These are phyloP conservation scores for Linum usitatissimum DNA, from an alignment of 345 rosid genomes.

Conservation along the genomic window DNA sequence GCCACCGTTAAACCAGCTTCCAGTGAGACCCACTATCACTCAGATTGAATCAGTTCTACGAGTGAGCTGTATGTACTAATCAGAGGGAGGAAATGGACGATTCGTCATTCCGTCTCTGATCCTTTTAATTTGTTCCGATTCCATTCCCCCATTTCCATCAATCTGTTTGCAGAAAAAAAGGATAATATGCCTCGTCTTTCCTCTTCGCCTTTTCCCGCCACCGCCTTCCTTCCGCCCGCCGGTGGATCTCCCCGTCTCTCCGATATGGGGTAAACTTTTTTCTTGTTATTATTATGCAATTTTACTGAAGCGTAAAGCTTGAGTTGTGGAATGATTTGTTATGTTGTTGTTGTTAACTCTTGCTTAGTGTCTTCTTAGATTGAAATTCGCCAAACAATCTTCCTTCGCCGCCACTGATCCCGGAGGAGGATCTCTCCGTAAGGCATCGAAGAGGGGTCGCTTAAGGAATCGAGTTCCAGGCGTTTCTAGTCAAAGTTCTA, in stretches of 20 bases:
- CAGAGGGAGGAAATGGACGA: no score
- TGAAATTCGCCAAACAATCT: slow-evolving; percentile 34
- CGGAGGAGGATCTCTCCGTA: slow-evolving; percentile 16
- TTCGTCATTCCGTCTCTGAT: no score
- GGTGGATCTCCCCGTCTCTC: slow-evolving; percentile 13
- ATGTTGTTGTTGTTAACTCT: neutral
- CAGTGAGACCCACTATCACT: no score
- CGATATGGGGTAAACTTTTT: slow-evolving; percentile 16
- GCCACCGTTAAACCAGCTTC: no score
- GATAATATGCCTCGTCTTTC: slow-evolving; percentile 1
- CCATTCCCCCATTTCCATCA: no score
- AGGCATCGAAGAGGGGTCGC: slow-evolving; percentile 50
- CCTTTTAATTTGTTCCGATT: no score
- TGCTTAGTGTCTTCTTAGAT: slow-evolving; percentile 23
- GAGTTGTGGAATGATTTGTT: neutral
- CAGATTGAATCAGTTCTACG: no score
- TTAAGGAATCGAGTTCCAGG: slow-evolving; percentile 15
- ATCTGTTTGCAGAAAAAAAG: neutral
- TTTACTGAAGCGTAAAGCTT: no score
- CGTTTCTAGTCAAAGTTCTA: slow-evolving; percentile 40
- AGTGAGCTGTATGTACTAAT: no score
- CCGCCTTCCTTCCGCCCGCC: neutral
- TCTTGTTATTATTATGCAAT: neutral
- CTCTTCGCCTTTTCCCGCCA: slow-evolving; percentile 10
- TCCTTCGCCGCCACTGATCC: slow-evolving; percentile 10